Percentiles rank a stretch among this genome's conserved stretches.
Conservation (phyloP, 495 filamentous ascomycete genomes). For the Aspergillus haitiensis region DNA sequence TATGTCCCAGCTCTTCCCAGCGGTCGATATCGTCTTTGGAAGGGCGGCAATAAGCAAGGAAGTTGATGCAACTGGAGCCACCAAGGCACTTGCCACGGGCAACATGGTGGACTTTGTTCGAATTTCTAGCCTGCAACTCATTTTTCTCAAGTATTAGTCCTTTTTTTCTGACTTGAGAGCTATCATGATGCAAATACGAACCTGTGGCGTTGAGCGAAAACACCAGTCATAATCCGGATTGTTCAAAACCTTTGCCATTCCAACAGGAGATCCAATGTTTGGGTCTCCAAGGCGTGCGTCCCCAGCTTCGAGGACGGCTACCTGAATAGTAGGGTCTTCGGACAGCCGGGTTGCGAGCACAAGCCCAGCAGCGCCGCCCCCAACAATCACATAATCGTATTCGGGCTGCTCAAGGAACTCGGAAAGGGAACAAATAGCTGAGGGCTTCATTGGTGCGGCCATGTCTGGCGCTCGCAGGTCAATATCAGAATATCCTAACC, state of each 20-base stretch:
- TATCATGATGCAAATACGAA: neutral
- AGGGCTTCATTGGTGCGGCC: no score
- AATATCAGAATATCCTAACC: no score
- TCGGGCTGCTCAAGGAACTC: conserved; percentile 10
- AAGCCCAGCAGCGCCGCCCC: conserved; percentile 41
- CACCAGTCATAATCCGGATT: conserved; percentile 7
- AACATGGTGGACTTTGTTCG: conserved; percentile 39
- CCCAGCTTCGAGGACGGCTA: conserved; percentile 53
- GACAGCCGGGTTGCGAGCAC: conserved; percentile 46
- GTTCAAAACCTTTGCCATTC: conserved; percentile 34
- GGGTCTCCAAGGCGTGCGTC: conserved; percentile 38
- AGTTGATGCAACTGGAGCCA: conserved; percentile 24
- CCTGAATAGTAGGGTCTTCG: conserved; percentile 41
- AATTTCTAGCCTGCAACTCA: conserved; percentile 42
- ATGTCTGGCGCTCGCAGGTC: no score
- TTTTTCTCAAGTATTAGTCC: no score
- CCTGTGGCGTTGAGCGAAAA: neutral
- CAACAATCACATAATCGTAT: conserved; percentile 44
- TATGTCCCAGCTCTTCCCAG: conserved; percentile 48
- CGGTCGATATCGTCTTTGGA: conserved; percentile 36
- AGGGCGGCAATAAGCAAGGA: conserved; percentile 40
- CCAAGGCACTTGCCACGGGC: conserved; percentile 27
- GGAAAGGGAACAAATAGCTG: neutral
- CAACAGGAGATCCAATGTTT: conserved; percentile 43
- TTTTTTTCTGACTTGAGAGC: conserved; percentile 34